Conservation (phyloP, 2,329 filamentous ascomycete genomes). For the Cladosporium sp. region DNA sequence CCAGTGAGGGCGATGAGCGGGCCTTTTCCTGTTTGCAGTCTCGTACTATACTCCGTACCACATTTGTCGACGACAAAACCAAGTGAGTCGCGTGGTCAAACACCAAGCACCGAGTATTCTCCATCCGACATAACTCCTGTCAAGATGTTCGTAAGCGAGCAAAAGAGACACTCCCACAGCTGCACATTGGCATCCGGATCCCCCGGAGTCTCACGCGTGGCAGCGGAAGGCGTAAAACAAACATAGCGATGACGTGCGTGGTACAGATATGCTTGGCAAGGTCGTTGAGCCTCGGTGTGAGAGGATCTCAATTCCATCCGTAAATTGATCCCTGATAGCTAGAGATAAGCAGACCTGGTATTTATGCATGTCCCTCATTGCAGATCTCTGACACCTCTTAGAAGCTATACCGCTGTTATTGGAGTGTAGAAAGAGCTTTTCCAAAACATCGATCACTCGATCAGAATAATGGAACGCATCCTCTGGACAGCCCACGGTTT, state of each 20-base stretch:
- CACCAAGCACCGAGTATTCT: background rate
- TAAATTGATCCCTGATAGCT: background rate
- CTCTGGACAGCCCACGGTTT: background rate
- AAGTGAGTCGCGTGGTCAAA: background rate
- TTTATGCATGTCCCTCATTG: background rate
- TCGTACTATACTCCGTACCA: background rate
- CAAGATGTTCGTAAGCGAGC: constrained; percentile 1
- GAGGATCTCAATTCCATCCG: background rate
- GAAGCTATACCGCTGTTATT: background rate
- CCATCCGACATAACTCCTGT: background rate
- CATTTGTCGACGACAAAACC: background rate
- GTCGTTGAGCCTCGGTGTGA: background rate
- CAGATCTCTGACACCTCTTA: background rate
- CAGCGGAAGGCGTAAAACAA: background rate
- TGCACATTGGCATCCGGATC: constrained; percentile 1
- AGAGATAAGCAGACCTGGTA: background rate
- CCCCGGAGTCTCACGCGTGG: constrained; percentile 3
- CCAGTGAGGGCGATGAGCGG: background rate
- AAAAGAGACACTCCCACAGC: background rate
- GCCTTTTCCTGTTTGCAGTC: background rate
- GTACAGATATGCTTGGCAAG: background rate
- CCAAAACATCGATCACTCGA: background rate
- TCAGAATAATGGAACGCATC: background rate
- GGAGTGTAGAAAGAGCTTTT: background rate
- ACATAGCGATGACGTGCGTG: background rate